A percentile compares a stretch with the other conserved stretches of the same genome.
phyloP scores from a whole-genome alignment of 2,329 filamentous ascomycete species.

The Sporothrix globosa region DNA sequence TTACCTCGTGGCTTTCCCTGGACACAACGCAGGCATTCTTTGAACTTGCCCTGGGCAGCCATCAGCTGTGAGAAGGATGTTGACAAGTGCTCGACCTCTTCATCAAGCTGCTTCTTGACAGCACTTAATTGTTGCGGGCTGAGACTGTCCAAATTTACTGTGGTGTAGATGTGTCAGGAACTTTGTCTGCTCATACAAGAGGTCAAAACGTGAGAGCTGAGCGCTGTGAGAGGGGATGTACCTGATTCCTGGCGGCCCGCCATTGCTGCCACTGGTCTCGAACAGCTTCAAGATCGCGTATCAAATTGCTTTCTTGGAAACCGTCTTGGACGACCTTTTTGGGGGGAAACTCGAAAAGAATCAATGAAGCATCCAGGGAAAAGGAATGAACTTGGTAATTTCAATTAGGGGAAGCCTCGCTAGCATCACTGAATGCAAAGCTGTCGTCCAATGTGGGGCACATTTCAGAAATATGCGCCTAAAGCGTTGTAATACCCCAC shows the following conservation, averaged over 20 bases:
- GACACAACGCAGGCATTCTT: conserved; percentile 83
- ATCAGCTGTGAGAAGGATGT: conserved; percentile 87
- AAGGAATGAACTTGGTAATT: not conserved
- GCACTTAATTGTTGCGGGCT: conserved; percentile 82
- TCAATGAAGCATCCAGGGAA: not conserved
- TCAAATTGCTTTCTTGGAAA: not conserved
- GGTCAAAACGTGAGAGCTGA: not conserved
- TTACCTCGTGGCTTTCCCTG: conserved; percentile 44
- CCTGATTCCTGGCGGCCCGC: conserved; percentile 36
- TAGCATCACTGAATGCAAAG: conserved; percentile 13
- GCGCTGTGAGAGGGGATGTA: not conserved
- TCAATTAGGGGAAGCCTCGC: conserved; percentile 13
- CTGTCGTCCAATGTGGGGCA: conserved; percentile 14
- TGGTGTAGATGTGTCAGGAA: not conserved
- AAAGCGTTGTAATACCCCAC: not conserved
- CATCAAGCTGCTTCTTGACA: conserved; percentile 94
- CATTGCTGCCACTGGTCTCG: conserved; percentile 27
- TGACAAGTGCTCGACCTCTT: conserved; percentile 93
- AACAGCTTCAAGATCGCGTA: not conserved
- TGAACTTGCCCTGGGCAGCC: conserved; percentile 87
- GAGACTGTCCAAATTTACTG: conserved; percentile 72
- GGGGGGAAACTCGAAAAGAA: not conserved
- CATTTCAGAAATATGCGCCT: conserved; percentile 6
- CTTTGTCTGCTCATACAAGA: not conserved
- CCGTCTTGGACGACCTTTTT: not conserved